Evolutionary conservation across 2,329 filamentous ascomycete species (phyloP).

Genomic region (Colletotrichum tamarilloi): DNA sequence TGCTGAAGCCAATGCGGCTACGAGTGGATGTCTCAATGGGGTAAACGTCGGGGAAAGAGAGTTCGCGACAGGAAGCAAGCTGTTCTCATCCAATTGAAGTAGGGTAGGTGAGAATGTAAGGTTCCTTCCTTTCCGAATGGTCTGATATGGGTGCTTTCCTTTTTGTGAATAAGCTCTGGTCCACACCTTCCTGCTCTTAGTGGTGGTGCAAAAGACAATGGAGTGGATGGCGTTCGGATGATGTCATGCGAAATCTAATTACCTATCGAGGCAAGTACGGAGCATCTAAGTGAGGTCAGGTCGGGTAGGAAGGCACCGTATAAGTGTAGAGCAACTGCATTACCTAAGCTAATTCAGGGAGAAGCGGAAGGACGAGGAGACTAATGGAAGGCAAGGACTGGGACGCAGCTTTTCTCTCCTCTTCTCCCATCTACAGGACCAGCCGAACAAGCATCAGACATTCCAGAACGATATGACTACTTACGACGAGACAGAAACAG

Average conservation of each 20-base stretch:
- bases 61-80: neutral
- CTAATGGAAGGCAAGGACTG: no score
- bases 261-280: neutral
- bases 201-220: neutral
- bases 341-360: neutral
- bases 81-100: neutral
- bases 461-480: neutral
- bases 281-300: neutral
- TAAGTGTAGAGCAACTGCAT: neutral
- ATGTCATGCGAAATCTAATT: constrained; percentile 28
- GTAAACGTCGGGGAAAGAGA: neutral
- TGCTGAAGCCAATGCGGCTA: neutral
- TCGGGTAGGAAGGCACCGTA: neutral
- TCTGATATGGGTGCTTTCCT: neutral
- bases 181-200: neutral
- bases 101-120: neutral
- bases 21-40: neutral
- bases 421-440: neutral
- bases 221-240: constrained; percentile 32
- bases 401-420: neutral
- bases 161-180: neutral
- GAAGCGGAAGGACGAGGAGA: neutral
- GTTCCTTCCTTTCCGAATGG: neutral
- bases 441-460: constrained; percentile 1
- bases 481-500: neutral